Conservation (phyloP, 345 rosid species). For the Noccaea caerulescens region DNA sequence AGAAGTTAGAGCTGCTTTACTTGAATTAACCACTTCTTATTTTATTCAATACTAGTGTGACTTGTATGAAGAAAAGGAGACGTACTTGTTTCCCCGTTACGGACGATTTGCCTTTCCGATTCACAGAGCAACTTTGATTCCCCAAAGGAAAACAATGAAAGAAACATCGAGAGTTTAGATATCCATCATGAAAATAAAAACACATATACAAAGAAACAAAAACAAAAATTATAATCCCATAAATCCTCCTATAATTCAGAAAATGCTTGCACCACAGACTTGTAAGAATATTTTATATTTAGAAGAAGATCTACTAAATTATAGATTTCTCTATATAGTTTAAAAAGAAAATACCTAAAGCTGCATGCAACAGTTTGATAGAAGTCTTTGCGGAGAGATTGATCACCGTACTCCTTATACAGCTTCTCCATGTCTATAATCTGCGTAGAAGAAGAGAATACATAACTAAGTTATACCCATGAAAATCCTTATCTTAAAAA, state of each 20-base stretch:
- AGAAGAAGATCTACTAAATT: not conserved
- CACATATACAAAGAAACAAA: not conserved
- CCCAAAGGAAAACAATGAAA: constrained; percentile 1
- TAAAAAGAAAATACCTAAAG: constrained; percentile 54
- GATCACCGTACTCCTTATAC: constrained; percentile 66
- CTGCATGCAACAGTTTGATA: constrained; percentile 65
- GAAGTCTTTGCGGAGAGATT: constrained; percentile 54
- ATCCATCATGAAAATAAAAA: not conserved
- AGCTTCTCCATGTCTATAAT: constrained; percentile 72
- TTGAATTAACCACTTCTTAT: not conserved
- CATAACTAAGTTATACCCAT: not conserved
- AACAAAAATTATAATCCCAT: not conserved
- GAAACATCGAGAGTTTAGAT: not conserved
- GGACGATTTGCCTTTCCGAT: constrained; percentile 58
- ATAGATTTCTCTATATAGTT: not conserved
- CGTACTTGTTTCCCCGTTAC: constrained; percentile 74
- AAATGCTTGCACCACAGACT: not conserved
- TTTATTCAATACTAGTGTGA: not conserved
- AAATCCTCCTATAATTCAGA: not conserved
- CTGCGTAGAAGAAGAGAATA: constrained; percentile 40
- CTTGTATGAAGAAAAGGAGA: constrained; percentile 17
- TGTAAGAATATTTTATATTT: not conserved
- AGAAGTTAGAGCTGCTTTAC: not conserved
- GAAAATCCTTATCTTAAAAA: constrained; percentile 5
- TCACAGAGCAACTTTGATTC: constrained; percentile 56